phyloP scores from a whole-genome alignment of 192 early-diverging fungal species.

The Chytriomyces sp. region DNA sequence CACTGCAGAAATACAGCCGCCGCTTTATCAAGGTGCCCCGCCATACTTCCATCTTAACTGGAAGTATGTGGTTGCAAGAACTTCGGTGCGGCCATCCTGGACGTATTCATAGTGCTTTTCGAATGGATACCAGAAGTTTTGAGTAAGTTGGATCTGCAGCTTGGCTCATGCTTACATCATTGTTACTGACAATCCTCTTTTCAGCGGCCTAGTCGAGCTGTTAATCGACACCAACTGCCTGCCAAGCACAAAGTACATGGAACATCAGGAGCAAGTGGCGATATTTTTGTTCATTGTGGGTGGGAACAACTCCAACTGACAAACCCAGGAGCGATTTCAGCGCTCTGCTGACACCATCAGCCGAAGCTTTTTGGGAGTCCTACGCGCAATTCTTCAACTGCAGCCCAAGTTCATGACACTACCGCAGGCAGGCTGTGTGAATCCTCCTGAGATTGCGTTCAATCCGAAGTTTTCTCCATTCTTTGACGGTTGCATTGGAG shows the following conservation, averaged over 20 bases:
- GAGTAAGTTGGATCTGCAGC: not conserved
- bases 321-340: constrained; percentile 1
- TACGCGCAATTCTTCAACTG: not conserved
- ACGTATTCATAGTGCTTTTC: no score
- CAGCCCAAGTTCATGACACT: not conserved
- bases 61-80: not conserved
- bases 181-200: not conserved
- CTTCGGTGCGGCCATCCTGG: not conserved
- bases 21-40: not conserved
- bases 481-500: constrained; percentile 30
- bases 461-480: constrained; percentile 4
- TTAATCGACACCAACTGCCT: not conserved
- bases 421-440: not conserved
- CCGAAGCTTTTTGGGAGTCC: not conserved
- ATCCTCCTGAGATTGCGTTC: constrained; percentile 7
- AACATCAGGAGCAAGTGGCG: not conserved
- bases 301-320: not conserved
- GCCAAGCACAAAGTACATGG: not conserved
- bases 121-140: not conserved
- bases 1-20: not conserved
- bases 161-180: not conserved
- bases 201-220: not conserved
- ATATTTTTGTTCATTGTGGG: not conserved
- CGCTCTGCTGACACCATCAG: not conserved
- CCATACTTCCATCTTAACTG: not conserved